Evolutionary conservation across 2,329 filamentous ascomycete genomes (phyloP).

Genomic region (Fusarium robinianum): DNA sequence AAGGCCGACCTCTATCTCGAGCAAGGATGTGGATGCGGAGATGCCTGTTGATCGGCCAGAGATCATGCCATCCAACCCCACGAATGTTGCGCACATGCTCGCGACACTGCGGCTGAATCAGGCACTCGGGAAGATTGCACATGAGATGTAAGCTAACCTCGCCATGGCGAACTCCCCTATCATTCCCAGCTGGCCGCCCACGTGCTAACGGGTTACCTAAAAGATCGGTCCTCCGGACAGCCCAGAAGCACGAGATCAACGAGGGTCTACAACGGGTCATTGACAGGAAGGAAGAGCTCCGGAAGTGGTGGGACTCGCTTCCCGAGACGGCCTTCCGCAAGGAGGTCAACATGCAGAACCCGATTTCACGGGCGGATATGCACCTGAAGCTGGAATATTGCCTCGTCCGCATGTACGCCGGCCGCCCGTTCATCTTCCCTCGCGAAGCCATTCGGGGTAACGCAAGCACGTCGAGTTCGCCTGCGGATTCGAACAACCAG

Average conservation of each 20-base stretch:
- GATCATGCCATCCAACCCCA: constrained; percentile 47
- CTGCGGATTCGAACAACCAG: constrained; percentile 38
- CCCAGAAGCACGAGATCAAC: constrained; percentile 39
- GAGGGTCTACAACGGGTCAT: constrained; percentile 42
- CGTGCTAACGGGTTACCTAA: constrained; percentile 12
- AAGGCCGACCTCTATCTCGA: constrained; percentile 57
- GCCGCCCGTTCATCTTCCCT: constrained; percentile 57
- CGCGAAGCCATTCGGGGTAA: constrained; percentile 33
- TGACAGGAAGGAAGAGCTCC: constrained; percentile 44
- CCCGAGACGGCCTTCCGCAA: constrained; percentile 41
- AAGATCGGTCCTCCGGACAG: constrained; percentile 43
- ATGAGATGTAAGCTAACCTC: constrained; percentile 44
- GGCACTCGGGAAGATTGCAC: constrained; percentile 42
- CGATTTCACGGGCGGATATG: constrained; percentile 52
- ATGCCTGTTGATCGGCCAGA: constrained; percentile 53
- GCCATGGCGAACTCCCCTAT: neutral
- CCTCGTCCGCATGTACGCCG: constrained; percentile 57
- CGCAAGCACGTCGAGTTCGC: constrained; percentile 39
- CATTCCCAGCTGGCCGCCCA: neutral
- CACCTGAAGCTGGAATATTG: constrained; percentile 59
- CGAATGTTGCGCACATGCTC: constrained; percentile 53
- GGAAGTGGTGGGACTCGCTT: constrained; percentile 46
- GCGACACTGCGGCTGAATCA: constrained; percentile 47
- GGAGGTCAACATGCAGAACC: constrained; percentile 46
- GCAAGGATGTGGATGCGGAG: constrained; percentile 58